phyloP scores from a whole-genome alignment of 2,329 filamentous ascomycete genomes.

The Colletotrichum melonis region DNA sequence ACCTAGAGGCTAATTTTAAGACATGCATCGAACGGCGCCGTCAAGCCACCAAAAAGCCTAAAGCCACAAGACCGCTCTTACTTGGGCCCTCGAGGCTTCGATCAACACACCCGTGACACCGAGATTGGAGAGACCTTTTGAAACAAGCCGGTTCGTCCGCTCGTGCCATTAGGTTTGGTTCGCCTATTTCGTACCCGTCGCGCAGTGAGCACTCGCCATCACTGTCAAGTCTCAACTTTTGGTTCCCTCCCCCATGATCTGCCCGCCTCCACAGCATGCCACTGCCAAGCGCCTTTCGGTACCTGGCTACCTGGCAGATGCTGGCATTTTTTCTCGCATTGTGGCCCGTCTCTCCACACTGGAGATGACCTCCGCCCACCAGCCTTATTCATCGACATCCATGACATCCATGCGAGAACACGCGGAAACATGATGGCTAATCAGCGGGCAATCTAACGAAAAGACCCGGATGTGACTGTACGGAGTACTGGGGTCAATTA shows the following conservation, averaged over 20 bases:
- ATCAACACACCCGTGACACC: not conserved
- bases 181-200: not conserved
- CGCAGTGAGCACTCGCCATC: not conserved
- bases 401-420: constrained; percentile 21
- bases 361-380: constrained; percentile 1
- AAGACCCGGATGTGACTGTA: constrained; percentile 1
- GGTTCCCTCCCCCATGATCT: constrained; percentile 16
- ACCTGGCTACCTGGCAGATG: not conserved
- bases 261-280: constrained; percentile 17
- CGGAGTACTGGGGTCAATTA: not conserved
- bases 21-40: not conserved
- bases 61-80: not conserved
- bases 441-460: constrained; percentile 3
- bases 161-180: not conserved
- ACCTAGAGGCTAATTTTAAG: not conserved
- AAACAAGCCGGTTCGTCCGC: constrained; percentile 23
- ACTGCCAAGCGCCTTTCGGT: constrained; percentile 3
- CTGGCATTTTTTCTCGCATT: not conserved
- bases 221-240: not conserved
- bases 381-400: constrained; percentile 13
- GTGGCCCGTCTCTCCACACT: not conserved
- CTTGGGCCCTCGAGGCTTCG: not conserved
- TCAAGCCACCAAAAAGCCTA: not conserved
- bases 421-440: constrained; percentile 4
- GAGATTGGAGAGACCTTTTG: constrained; percentile 15